A percentile compares a stretch with the other conserved stretches of the same genome.
Evolutionary conservation across 805 yeast genomes (phyloP).

Genomic region (Jamesozyma lodderae): DNA sequence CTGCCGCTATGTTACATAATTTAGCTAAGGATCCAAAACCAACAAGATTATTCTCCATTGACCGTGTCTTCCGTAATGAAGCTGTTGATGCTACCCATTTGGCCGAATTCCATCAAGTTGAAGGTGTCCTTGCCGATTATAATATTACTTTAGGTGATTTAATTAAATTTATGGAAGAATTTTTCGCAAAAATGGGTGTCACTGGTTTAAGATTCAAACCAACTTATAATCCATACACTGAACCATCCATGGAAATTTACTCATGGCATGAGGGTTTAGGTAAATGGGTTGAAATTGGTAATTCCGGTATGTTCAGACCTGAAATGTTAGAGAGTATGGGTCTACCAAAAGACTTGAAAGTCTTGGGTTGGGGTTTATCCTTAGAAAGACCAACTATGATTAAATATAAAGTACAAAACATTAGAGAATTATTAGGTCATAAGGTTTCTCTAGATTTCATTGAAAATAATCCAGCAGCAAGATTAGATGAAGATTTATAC

Average conservation of each 20-base stretch:
- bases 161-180: slow-evolving; percentile 96
- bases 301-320: slow-evolving; percentile 99
- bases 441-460: slow-evolving; percentile 91
- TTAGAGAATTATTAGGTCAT: slow-evolving; percentile 94
- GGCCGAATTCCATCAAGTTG: slow-evolving; percentile 99
- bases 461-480: slow-evolving; percentile 94
- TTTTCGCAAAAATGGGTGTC: slow-evolving; percentile 96
- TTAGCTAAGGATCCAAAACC: slow-evolving; percentile 87
- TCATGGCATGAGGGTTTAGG: slow-evolving; percentile 91
- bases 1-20: slow-evolving; percentile 77
- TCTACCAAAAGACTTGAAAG: slow-evolving; percentile 85
- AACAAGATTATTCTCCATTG: slow-evolving; percentile 86
- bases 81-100: slow-evolving; percentile 99
- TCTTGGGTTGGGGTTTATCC: slow-evolving; percentile 94
- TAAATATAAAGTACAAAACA: slow-evolving; percentile 89
- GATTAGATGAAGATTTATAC: slow-evolving; percentile 71
- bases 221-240: slow-evolving; percentile 98
- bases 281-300: slow-evolving; percentile 99
- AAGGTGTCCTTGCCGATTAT: slow-evolving; percentile 97
- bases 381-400: slow-evolving; percentile 99
- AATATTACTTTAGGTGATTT: slow-evolving; percentile 90
- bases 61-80: slow-evolving; percentile 97
- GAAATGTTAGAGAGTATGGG: slow-evolving; percentile 99
- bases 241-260: slow-evolving; percentile 95
- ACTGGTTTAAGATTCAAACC: slow-evolving; percentile 93